A percentile compares a stretch with the other conserved stretches of the same genome.
These are phyloP conservation scores for Pythium diclinum DNA, from an alignment of 352 stramenopile genomes.

Conservation along the genomic window DNA sequence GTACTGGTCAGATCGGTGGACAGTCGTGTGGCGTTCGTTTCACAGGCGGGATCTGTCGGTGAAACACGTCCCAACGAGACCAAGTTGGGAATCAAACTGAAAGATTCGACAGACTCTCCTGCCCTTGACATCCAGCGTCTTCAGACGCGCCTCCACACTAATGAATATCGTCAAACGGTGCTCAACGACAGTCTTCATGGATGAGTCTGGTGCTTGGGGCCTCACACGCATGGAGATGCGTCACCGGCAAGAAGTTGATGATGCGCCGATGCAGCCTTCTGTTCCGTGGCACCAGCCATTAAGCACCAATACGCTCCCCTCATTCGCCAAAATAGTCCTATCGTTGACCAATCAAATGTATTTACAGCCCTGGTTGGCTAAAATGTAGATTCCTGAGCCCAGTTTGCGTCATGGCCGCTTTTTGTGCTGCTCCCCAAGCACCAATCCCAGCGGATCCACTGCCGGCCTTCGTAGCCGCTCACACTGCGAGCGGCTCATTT, in stretches of 20 bases:
- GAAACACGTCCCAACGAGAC: neutral
- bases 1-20: neutral
- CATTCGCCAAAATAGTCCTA: neutral
- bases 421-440: slow-evolving; percentile 19
- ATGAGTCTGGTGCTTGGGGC: neutral
- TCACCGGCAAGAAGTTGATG: neutral
- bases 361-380: neutral
- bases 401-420: slow-evolving; percentile 20
- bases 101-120: too few species aligned
- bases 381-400: slow-evolving; percentile 2
- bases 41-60: neutral
- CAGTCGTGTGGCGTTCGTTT: neutral
- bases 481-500: neutral
- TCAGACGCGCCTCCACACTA: too few species aligned
- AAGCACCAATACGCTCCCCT: neutral
- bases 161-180: too few species aligned
- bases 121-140: too few species aligned
- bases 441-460: slow-evolving; percentile 20
- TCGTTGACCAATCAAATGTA: neutral
- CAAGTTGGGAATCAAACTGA: neutral
- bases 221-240: neutral
- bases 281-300: slow-evolving; percentile 3
- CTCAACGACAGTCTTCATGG: too few species aligned
- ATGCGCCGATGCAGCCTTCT: slow-evolving; percentile 3
- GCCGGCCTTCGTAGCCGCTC: neutral